phyloP scores from a whole-genome alignment of 345 rosid species.

The Brassica juncea region DNA sequence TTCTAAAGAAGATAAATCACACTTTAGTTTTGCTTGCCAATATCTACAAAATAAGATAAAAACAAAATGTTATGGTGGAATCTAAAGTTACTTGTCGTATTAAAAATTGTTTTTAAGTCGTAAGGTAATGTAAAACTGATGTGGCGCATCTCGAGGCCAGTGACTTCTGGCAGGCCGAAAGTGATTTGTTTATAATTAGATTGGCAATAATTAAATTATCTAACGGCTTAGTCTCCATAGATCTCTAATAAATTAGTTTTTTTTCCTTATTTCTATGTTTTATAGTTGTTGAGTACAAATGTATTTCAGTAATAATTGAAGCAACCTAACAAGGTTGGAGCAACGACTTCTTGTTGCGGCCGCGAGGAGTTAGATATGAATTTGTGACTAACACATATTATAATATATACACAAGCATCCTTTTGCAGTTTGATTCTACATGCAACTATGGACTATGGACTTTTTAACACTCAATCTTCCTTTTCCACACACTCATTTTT shows the following conservation, averaged over 20 bases:
- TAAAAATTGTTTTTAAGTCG: conserved; percentile 10
- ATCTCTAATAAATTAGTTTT: neutral
- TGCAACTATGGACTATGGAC: neutral
- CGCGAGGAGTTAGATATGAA: conserved; percentile 31
- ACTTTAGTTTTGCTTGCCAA: neutral
- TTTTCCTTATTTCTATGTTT: neutral
- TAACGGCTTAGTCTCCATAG: neutral
- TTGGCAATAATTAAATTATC: conserved; percentile 2
- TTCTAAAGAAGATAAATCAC: neutral
- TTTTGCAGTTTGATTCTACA: neutral
- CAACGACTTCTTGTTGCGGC: conserved; percentile 44
- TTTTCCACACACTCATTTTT: neutral
- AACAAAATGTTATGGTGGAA: conserved; percentile 19
- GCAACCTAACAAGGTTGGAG: conserved; percentile 39
- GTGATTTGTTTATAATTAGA: conserved; percentile 27
- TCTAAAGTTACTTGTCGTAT: conserved; percentile 36
- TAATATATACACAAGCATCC: conserved; percentile 12
- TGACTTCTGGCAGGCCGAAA: conserved; percentile 37
- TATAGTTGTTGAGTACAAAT: conserved; percentile 4
- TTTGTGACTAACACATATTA: neutral
- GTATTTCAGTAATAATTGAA: conserved; percentile 18
- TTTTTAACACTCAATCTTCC: neutral
- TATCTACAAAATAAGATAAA: neutral
- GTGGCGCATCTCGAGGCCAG: conserved; percentile 43
- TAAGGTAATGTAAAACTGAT: conserved; percentile 33